Percentiles rank a stretch among this genome's conserved stretches.
phyloP scores from a whole-genome alignment of 345 rosid genomes.

The Dimocarpus longan region DNA sequence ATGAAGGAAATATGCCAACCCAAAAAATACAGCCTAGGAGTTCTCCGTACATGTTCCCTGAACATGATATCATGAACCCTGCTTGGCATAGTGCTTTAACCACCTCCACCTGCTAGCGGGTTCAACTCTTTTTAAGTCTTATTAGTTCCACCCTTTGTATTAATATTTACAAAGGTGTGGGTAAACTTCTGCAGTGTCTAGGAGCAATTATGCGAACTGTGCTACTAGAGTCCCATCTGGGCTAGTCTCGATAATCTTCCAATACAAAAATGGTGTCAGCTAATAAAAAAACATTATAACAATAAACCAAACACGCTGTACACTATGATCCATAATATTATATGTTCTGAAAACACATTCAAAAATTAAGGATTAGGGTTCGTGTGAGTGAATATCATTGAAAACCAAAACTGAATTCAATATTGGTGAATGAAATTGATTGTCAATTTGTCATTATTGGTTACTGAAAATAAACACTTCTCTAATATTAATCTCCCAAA shows the following conservation, averaged over 20 bases:
- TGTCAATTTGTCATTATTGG: background rate
- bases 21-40: constrained; percentile 53
- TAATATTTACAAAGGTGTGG: no score
- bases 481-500: background rate
- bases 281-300: background rate
- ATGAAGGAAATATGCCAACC: constrained; percentile 91
- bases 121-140: no score
- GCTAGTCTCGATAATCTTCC: no score
- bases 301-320: constrained; percentile 3
- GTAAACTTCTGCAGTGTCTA: no score
- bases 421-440: background rate
- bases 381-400: background rate
- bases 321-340: background rate
- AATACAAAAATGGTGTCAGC: no score
- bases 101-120: no score
- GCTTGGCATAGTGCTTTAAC: background rate
- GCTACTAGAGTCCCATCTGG: no score
- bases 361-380: background rate
- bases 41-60: constrained; percentile 62
- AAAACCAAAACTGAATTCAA: background rate
- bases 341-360: background rate
- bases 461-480: background rate
- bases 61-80: constrained; percentile 20
- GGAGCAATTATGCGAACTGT: no score
- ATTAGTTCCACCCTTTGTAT: no score